phyloP scores from a whole-genome alignment of 805 yeast species.

The Pichia heedii region DNA sequence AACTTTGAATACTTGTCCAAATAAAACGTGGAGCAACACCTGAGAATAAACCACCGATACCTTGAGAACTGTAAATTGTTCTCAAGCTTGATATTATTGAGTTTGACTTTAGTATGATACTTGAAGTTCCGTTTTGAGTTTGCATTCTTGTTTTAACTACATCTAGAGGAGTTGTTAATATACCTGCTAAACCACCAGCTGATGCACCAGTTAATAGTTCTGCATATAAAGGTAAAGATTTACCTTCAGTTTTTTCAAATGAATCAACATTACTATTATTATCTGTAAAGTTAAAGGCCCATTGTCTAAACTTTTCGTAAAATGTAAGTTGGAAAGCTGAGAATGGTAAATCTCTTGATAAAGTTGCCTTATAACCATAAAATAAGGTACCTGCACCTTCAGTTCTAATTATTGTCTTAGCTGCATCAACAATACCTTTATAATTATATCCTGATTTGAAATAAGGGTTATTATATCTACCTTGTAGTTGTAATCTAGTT shows the following conservation, averaged over 20 bases:
- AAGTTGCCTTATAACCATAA: slow-evolving; percentile 90
- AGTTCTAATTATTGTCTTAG: slow-evolving; percentile 44
- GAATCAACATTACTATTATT: neutral
- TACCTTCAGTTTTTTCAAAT: neutral
- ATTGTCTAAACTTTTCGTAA: slow-evolving; percentile 71
- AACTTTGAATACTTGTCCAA: slow-evolving; percentile 94
- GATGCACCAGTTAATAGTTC: slow-evolving; percentile 89
- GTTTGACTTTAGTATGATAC: slow-evolving; percentile 24
- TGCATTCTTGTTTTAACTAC: slow-evolving; percentile 90
- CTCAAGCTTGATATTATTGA: slow-evolving; percentile 45
- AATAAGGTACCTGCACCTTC: slow-evolving; percentile 77
- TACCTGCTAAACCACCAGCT: slow-evolving; percentile 92
- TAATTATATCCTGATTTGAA: slow-evolving; percentile 85
- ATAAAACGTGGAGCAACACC: slow-evolving; percentile 96
- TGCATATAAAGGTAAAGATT: slow-evolving; percentile 37
- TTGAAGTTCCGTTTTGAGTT: slow-evolving; percentile 48
- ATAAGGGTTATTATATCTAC: slow-evolving; percentile 68
- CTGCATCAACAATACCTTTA: slow-evolving; percentile 63
- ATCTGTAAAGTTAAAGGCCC: slow-evolving; percentile 38
- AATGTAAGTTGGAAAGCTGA: slow-evolving; percentile 94
- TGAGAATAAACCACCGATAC: slow-evolving; percentile 69
- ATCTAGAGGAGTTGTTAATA: slow-evolving; percentile 82
- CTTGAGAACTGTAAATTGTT: slow-evolving; percentile 62
- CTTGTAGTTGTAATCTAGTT: slow-evolving; percentile 89
- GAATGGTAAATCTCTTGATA: slow-evolving; percentile 88